These are phyloP conservation scores for Saccharomycopsis hybrid DNA, from an alignment of 1,139 yeast species.

Conservation along the genomic window DNA sequence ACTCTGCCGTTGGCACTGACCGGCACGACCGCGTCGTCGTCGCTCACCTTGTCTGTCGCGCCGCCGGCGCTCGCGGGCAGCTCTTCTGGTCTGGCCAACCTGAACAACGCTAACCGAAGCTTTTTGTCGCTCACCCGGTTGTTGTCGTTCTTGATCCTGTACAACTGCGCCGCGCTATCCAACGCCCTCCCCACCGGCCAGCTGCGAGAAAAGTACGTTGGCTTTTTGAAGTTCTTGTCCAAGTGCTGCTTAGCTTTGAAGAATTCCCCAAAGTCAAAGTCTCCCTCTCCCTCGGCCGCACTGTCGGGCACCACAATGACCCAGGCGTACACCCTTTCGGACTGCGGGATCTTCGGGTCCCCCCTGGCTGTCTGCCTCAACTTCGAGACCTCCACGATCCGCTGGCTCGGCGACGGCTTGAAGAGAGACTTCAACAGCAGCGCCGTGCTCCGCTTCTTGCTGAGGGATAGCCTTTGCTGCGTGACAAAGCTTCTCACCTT, in stretches of 20 bases:
- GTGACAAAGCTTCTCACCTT: conserved; percentile 42
- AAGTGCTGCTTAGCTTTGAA: conserved; percentile 27
- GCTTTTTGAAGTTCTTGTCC: conserved; percentile 24
- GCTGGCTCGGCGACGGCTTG: conserved; percentile 25
- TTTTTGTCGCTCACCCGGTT: conserved; percentile 40
- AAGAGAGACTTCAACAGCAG: background rate
- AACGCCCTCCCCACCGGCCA: conserved; percentile 78
- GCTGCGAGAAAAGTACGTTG: conserved; percentile 49
- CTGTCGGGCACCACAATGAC: conserved; percentile 43
- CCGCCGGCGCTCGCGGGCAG: no score
- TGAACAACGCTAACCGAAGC: conserved; percentile 18
- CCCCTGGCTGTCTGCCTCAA: conserved; percentile 50
- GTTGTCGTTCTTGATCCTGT: conserved; percentile 52
- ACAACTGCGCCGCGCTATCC: conserved; percentile 55
- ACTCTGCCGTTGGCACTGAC: conserved; percentile 40
- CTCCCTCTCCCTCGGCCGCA: no score
- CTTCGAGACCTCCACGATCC: conserved; percentile 34
- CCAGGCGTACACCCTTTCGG: conserved; percentile 61
- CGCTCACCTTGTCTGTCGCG: conserved; percentile 28
- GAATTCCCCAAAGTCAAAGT: background rate
- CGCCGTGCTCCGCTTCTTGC: no score
- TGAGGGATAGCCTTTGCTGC: conserved; percentile 20
- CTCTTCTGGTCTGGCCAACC: conserved; percentile 25
- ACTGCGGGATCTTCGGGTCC: conserved; percentile 46
- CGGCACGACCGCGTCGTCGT: conserved; percentile 28